Percentiles rank a stretch among this genome's conserved stretches.
Conservation (phyloP, 2,329 filamentous ascomycete species). For the Parastagonospora avenae region DNA sequence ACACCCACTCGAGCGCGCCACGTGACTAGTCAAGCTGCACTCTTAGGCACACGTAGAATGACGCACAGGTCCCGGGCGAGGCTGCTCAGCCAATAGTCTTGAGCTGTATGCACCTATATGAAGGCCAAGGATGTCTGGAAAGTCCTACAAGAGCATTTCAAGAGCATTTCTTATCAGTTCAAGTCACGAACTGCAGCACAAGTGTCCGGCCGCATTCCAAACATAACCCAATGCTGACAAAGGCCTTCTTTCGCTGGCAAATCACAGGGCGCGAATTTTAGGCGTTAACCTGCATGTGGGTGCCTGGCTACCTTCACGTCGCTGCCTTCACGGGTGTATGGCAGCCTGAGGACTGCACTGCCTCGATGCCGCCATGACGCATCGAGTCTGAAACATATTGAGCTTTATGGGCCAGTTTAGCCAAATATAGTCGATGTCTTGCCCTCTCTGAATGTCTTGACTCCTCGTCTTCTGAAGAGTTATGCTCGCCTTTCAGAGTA, state of each 20-base stretch:
- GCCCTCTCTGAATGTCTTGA: neutral
- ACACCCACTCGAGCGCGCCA: neutral
- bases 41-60: too few species aligned
- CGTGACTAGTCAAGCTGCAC: neutral
- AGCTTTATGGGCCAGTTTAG: constrained; percentile 6
- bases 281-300: constrained; percentile 6
- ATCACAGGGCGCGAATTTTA: constrained; percentile 6
- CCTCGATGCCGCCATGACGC: constrained; percentile 13
- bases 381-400: constrained; percentile 18
- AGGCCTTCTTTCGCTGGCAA: constrained; percentile 18
- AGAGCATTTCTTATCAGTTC: too few species aligned
- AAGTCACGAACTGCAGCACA: too few species aligned
- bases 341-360: constrained; percentile 17
- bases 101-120: neutral
- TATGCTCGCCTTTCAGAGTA: too few species aligned
- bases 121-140: constrained; percentile 12
- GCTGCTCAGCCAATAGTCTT: neutral
- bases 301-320: constrained; percentile 28
- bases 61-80: neutral
- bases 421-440: constrained; percentile 6
- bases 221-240: constrained; percentile 10
- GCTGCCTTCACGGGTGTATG: constrained; percentile 47
- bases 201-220: neutral
- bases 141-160: too few species aligned
- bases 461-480: neutral